These are phyloP conservation scores for Caryopteris hybrid DNA, from an alignment of 305 asterid genomes.

Conservation along the genomic window DNA sequence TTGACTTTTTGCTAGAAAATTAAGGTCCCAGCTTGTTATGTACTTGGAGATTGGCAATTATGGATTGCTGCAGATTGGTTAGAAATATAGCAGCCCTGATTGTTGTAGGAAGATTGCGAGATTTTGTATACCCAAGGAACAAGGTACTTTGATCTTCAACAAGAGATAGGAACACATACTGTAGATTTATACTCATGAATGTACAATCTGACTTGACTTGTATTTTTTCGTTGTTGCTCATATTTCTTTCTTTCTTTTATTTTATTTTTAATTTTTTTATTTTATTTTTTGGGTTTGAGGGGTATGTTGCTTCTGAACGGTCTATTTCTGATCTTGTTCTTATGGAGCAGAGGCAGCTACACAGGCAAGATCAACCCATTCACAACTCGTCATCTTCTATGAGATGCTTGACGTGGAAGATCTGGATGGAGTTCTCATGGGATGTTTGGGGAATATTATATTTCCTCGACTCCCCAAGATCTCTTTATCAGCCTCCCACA, in stretches of 20 bases:
- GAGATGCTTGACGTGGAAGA: too few species aligned
- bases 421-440: too few species aligned
- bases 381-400: too few species aligned
- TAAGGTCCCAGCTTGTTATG: constrained; percentile 9
- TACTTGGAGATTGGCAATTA: constrained; percentile 13
- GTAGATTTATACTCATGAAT: constrained; percentile 33
- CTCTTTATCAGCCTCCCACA: too few species aligned
- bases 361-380: too few species aligned
- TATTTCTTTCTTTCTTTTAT: too few species aligned
- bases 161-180: constrained; percentile 27
- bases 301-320: too few species aligned
- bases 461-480: too few species aligned
- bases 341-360: too few species aligned
- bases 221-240: background rate
- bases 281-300: background rate
- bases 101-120: constrained; percentile 26
- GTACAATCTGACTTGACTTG: constrained; percentile 17
- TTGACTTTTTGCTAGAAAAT: constrained; percentile 6
- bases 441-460: too few species aligned
- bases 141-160: constrained; percentile 24
- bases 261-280: background rate
- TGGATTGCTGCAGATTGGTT: constrained; percentile 12
- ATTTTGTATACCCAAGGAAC: constrained; percentile 22
- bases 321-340: too few species aligned
- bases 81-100: constrained; percentile 19